Evolutionary conservation across 768 basidiomycete species (phyloP), one percentile per base, ranked within the genome.

Genomic region (Omphalotus guepiniiformis): DNA sequence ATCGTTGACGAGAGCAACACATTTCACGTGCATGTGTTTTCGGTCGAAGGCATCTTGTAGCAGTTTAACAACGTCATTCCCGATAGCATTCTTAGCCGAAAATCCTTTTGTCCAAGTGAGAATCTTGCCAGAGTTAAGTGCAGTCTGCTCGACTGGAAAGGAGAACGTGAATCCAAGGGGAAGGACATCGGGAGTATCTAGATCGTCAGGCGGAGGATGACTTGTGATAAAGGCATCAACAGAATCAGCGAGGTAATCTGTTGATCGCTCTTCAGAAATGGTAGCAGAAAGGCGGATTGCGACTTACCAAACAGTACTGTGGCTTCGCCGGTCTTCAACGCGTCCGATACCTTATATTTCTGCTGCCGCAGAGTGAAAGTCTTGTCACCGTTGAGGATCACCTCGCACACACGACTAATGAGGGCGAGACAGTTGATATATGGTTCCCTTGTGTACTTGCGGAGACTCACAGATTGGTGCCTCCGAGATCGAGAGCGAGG

Each of bases 81-180:
- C 92, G 39, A 92, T 66, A 1, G 93, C 93, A 58, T 93, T 89
- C 63, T 83, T 91, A 12, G 91, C 92, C n/a, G 85, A 66, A 64
- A 96, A 97, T 3, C 94, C 96, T 66, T 97, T 95, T 3, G 91
- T 97, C 91, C 91, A 93, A 0, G 89, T 95, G 28, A 98, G 72
- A 52, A 99, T 85, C 51, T 83, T 89, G 1, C 96, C 96, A 19
- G 83, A 81, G 56, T 85, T 85, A 19, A 98, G 76, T 0, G 96
- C 93, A 0, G 91, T 93, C 63, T 99, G 96, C 58, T 96, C 92
- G 23, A 98, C 96, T 2, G 96, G 96, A 72, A 97, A 96, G 23
- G 90, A 93, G 65, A 98, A 99, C 0, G 96, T 98, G 42, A 99
- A 76, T 7, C 95, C 96, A 2, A 99, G 83, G 40, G 73, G 67